Conservation (phyloP, 2,329 filamentous ascomycete species). For the Epichloe sylvatica region DNA sequence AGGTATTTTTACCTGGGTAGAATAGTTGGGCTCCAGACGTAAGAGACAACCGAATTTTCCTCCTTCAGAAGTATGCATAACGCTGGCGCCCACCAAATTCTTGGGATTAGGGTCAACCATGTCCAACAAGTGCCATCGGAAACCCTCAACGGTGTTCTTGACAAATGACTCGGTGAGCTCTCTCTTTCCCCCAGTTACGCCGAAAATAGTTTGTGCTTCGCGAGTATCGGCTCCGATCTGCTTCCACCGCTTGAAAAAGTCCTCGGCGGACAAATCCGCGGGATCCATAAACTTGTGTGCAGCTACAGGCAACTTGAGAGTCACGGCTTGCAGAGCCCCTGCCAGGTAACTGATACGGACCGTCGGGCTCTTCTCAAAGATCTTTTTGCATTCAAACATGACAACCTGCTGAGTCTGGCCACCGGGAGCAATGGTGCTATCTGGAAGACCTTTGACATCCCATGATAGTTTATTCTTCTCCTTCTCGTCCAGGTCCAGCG, state of each 20-base stretch:
- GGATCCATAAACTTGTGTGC: slow-evolving; percentile 96
- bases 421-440: slow-evolving; percentile 60
- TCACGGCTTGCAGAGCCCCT: slow-evolving; percentile 82
- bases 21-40: slow-evolving; percentile 87
- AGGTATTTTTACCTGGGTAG: slow-evolving; percentile 59
- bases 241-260: slow-evolving; percentile 99
- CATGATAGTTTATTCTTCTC: slow-evolving; percentile 58
- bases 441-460: slow-evolving; percentile 79
- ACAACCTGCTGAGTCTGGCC: slow-evolving; percentile 84
- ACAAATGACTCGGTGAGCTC: slow-evolving; percentile 61
- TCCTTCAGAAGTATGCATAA: slow-evolving; percentile 64
- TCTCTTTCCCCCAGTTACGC: slow-evolving; percentile 38
- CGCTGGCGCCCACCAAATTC: slow-evolving; percentile 87
- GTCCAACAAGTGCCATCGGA: slow-evolving; percentile 76
- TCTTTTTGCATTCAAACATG: slow-evolving; percentile 78
- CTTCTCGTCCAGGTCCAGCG: slow-evolving; percentile 63
- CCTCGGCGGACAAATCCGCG: slow-evolving; percentile 71
- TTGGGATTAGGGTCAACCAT: slow-evolving; percentile 83
- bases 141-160: slow-evolving; percentile 60
- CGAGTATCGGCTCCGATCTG: slow-evolving; percentile 83
- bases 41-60: slow-evolving; percentile 92
- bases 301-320: slow-evolving; percentile 74
- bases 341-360: slow-evolving; percentile 91
- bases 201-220: slow-evolving; percentile 80
- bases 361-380: slow-evolving; percentile 75